phyloP scores from a whole-genome alignment of 2,329 filamentous ascomycete species.

The Cladorrhinum sp. region DNA sequence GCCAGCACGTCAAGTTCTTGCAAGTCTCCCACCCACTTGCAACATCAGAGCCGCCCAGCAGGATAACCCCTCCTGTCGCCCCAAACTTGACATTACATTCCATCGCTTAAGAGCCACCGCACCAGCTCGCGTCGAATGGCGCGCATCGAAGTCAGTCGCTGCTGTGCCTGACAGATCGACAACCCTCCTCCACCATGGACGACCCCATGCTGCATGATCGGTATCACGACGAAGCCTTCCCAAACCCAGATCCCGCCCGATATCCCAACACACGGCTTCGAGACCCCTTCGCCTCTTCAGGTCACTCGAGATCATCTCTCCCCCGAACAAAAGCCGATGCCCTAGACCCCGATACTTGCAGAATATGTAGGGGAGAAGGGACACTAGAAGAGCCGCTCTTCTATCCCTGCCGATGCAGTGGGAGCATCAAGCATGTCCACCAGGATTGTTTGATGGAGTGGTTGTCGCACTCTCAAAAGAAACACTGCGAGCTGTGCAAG shows the following conservation, averaged over 20 bases:
- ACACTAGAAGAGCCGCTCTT: conserved; percentile 82
- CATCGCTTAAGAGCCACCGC: background rate
- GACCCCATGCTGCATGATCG: conserved; percentile 15
- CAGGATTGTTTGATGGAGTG: conserved; percentile 98
- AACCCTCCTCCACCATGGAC: conserved; percentile 23
- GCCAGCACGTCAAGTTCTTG: background rate
- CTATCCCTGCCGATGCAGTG: conserved; percentile 97
- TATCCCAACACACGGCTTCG: conserved; percentile 32
- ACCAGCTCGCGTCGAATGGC: conserved; percentile 17
- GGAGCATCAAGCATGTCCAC: conserved; percentile 97
- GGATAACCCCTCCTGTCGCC: background rate
- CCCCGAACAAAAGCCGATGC: conserved; percentile 3
- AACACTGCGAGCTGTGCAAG: conserved; percentile 99
- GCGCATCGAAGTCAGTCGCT: conserved; percentile 13
- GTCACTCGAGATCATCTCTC: conserved; percentile 21
- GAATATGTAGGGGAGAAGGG: conserved; percentile 91
- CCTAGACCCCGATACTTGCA: conserved; percentile 75
- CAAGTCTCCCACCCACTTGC: background rate
- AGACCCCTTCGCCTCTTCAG: background rate
- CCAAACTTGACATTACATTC: background rate
- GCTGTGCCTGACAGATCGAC: conserved; percentile 1
- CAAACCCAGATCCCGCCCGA: conserved; percentile 27
- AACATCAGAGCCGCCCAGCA: background rate
- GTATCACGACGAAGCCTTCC: conserved; percentile 25
- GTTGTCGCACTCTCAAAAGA: conserved; percentile 98